Percentiles rank a stretch among this genome's conserved stretches.
Conservation (phyloP, 805 yeast species). For the Saturnispora besseyi region DNA sequence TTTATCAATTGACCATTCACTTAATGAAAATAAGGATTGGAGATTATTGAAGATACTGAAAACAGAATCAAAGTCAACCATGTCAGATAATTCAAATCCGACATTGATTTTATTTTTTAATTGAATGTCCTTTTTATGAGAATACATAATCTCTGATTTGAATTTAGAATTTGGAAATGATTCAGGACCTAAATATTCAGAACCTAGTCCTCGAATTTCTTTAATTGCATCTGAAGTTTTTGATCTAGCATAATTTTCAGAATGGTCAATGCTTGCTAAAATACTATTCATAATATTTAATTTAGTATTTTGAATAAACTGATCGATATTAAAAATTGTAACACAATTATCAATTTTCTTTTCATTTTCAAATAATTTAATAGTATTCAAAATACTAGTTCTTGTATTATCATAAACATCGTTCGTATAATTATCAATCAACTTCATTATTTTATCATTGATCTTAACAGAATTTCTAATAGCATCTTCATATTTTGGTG, state of each 20-base stretch:
- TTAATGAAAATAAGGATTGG: constrained; percentile 31
- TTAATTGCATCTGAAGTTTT: constrained; percentile 54
- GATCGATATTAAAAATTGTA: constrained; percentile 36
- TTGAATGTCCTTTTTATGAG: constrained; percentile 59
- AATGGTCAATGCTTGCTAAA: constrained; percentile 47
- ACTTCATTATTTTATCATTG: constrained; percentile 48
- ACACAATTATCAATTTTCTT: constrained; percentile 52
- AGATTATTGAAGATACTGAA: constrained; percentile 5
- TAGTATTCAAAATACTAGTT: constrained; percentile 42
- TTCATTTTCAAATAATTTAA: constrained; percentile 28
- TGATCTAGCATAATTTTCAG: constrained; percentile 63
- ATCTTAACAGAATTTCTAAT: constrained; percentile 44
- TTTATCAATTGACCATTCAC: constrained; percentile 23
- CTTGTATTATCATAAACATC: constrained; percentile 55
- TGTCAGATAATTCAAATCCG: constrained; percentile 57
- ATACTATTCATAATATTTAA: constrained; percentile 56
- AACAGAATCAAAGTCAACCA: constrained; percentile 69
- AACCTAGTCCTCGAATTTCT: constrained; percentile 54
- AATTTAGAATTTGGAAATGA: constrained; percentile 49
- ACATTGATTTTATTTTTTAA: constrained; percentile 53
- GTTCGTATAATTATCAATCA: constrained; percentile 53
- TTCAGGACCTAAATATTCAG: constrained; percentile 47
- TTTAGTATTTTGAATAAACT: constrained; percentile 65
- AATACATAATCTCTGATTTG: constrained; percentile 73
- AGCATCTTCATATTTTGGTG: constrained; percentile 54